These are phyloP conservation scores for Leccinum variicolor DNA, from an alignment of 768 basidiomycete genomes.

Conservation along the genomic window DNA sequence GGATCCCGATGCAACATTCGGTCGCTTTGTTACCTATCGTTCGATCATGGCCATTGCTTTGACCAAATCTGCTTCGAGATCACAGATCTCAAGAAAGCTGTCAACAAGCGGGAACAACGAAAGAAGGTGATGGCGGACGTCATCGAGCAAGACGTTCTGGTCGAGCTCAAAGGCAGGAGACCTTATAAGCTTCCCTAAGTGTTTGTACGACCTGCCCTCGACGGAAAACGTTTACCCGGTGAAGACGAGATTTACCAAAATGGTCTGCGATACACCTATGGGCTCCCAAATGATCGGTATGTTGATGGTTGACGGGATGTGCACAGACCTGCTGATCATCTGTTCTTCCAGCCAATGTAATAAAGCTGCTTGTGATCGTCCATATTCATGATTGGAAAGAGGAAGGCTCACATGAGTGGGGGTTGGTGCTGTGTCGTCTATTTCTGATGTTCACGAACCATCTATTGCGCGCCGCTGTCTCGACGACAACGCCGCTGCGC, in stretches of 20 bases:
- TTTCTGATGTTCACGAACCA: not conserved
- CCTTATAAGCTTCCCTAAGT: slow-evolving; percentile 87
- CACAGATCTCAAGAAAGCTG: slow-evolving; percentile 92
- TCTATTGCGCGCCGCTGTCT: too few relatives aligned
- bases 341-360: slow-evolving; percentile 99
- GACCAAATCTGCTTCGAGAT: slow-evolving; percentile 76
- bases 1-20: slow-evolving; percentile 93
- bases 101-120: slow-evolving; percentile 95
- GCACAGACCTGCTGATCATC: slow-evolving; percentile 35
- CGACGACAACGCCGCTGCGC: too few relatives aligned
- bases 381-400: slow-evolving; percentile 99
- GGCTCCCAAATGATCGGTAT: slow-evolving; percentile 88
- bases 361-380: slow-evolving; percentile 88
- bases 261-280: slow-evolving; percentile 87
- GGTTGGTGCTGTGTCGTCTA: not conserved
- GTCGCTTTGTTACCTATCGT: slow-evolving; percentile 92
- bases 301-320: slow-evolving; percentile 21
- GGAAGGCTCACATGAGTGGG: slow-evolving; percentile 82
- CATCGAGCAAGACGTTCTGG: slow-evolving; percentile 86
- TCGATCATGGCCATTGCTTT: slow-evolving; percentile 84
- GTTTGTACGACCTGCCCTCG: slow-evolving; percentile 89
- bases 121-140: slow-evolving; percentile 99
- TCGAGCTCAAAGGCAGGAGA: slow-evolving; percentile 85
- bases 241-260: slow-evolving; percentile 98
- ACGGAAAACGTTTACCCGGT: slow-evolving; percentile 94